Conservation (phyloP, 345 rosid species). For the Populus nigra region DNA sequence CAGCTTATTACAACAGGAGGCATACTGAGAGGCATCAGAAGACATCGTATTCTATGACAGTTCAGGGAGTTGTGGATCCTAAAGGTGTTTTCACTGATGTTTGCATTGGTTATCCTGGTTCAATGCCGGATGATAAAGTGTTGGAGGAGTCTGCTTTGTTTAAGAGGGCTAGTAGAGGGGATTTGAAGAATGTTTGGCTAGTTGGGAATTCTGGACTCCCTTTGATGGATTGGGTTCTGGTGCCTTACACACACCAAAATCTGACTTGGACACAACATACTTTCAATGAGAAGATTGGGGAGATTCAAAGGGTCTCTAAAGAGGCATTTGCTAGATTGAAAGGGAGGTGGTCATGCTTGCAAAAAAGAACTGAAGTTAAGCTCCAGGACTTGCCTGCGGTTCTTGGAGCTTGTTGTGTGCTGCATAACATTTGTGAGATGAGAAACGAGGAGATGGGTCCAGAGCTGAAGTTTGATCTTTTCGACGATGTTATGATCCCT, state of each 20-base stretch:
- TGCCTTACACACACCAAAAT: conserved; percentile 65
- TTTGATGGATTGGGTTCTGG: conserved; percentile 69
- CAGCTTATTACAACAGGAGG: conserved; percentile 69
- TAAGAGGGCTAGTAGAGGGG: conserved; percentile 56
- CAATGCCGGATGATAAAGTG: conserved; percentile 71
- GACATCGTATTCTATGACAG: conserved; percentile 75
- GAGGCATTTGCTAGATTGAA: conserved; percentile 61
- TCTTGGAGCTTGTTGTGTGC: conserved; percentile 79
- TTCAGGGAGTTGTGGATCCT: conserved; percentile 75
- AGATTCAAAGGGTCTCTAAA: conserved; percentile 37
- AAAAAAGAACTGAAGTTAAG: conserved; percentile 78
- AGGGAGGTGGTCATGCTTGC: conserved; percentile 74
- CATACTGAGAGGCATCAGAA: conserved; percentile 85
- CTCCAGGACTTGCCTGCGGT: conserved; percentile 74
- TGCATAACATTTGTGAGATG: conserved; percentile 82
- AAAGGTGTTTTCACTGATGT: conserved; percentile 70
- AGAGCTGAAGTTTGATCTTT: conserved; percentile 43
- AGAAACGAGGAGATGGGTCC: conserved; percentile 53
- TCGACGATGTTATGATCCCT: conserved; percentile 63
- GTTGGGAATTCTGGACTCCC: conserved; percentile 66
- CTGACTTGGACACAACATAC: conserved; percentile 79
- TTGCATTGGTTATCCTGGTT: conserved; percentile 84
- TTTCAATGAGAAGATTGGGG: conserved; percentile 58
- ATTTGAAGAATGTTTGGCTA: conserved; percentile 55
- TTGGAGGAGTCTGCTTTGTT: conserved; percentile 63